Base-by-base conservation (phyloP, 2,329 filamentous ascomycete species). In the Colletotrichum musae region DNA sequence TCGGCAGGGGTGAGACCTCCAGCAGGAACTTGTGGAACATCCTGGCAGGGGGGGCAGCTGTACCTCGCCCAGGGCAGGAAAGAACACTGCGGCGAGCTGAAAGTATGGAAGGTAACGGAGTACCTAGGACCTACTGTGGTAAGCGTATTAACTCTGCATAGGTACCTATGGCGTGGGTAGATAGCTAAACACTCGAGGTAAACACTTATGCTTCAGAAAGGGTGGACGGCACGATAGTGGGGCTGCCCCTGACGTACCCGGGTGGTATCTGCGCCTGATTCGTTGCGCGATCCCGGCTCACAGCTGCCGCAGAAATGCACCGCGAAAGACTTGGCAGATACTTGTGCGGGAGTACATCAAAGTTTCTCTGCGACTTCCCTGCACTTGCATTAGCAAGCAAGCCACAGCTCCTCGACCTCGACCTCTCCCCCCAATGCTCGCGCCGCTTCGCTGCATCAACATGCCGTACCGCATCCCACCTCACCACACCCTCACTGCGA, bases 311-410 rank as follows among this genome's bases (percentile, higher is more conserved):
- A 59, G 50, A 65, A 65, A 32, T 28, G n/a, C 61, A n/a, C 13
- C 24, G 3, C 9, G 21, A 36, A 63, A 21, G 28, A 65, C 61
- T 65, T 69, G 50, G 54, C 66, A 69, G 54, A 6, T 69, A 65
- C 61, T 47, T 64, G 21, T 24, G 18, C 32, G 15, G 32, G 36
- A 36, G 59, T 47, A 50, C 58, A 50, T 21, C 45, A 41, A 58
- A 36, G 53, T 58, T 60, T 50, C 43, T 36, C 64, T 53, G 21
- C 28, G 12, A 28, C 64, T 67, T 51, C 64, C 64, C 43, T 64
- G 59, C 64, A 68, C 58, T 63, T 57, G 59, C 58, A 64, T 68
- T 45, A 62, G 64, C 48, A 62, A 56, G 47, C 60, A 57, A 63
- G 51, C 64, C 64, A 45, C 60, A 64, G 53, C 52, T 50, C 60